These are phyloP conservation scores for Fusarium buharicum DNA, from an alignment of 2,329 filamentous ascomycete species.

Conservation along the genomic window DNA sequence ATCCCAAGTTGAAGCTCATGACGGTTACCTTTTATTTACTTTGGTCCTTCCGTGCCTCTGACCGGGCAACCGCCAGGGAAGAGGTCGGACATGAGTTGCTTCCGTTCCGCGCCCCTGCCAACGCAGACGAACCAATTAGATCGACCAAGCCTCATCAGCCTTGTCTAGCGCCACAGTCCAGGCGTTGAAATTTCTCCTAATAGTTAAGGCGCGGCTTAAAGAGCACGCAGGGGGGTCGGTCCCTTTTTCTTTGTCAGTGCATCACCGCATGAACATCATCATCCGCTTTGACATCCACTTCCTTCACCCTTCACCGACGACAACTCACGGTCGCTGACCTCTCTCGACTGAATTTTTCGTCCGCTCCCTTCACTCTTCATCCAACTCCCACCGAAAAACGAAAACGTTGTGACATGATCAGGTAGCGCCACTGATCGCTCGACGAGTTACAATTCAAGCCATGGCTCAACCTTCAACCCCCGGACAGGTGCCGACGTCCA, in stretches of 20 bases:
- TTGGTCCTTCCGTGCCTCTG: constrained; percentile 50
- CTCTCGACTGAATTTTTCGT: not conserved
- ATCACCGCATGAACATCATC: constrained; percentile 32
- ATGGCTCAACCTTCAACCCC: constrained; percentile 61
- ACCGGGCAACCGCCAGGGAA: constrained; percentile 50
- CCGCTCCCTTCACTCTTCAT: not conserved
- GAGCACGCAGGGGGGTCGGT: constrained; percentile 26
- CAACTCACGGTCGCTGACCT: constrained; percentile 4
- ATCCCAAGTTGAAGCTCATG: constrained; percentile 25
- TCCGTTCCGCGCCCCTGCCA: constrained; percentile 36
- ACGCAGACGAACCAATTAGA: constrained; percentile 32
- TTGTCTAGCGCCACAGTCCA: constrained; percentile 28
- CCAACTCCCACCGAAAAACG: constrained; percentile 4
- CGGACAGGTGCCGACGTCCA: constrained; percentile 54
- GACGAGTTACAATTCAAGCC: constrained; percentile 39
- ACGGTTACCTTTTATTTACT: constrained; percentile 59
- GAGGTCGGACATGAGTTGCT: constrained; percentile 31
- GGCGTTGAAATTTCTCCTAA: constrained; percentile 38
- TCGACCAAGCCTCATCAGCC: constrained; percentile 11
- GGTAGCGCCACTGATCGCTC: constrained; percentile 36
- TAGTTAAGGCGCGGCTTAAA: constrained; percentile 24
- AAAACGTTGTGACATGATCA: constrained; percentile 38
- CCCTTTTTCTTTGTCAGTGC: constrained; percentile 26
- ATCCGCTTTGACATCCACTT: constrained; percentile 29
- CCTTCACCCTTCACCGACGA: constrained; percentile 29